Evolutionary conservation across 2,329 filamentous ascomycete genomes (phyloP).

Genomic region (Fusarium sp.): DNA sequence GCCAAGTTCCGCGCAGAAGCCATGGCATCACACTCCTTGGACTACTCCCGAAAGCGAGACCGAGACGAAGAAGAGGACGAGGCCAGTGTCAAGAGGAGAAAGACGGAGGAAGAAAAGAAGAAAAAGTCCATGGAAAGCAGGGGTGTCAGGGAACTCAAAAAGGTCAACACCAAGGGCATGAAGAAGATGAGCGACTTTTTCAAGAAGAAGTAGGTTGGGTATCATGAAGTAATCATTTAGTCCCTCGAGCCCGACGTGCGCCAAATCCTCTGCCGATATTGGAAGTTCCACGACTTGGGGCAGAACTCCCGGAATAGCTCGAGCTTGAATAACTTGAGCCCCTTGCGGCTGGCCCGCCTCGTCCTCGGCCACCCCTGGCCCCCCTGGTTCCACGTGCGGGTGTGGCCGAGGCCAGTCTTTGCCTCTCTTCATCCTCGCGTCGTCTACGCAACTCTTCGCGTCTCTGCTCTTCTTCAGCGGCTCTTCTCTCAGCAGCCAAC

Average conservation of each 20-base stretch:
- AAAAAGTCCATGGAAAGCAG: constrained; percentile 80
- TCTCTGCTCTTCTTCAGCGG: constrained; percentile 81
- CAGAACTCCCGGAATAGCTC: constrained; percentile 44
- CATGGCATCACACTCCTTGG: constrained; percentile 73
- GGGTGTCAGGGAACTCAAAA: constrained; percentile 83
- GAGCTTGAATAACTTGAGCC: constrained; percentile 42
- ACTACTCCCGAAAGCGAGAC: constrained; percentile 77
- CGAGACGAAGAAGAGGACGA: constrained; percentile 76
- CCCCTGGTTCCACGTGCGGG: constrained; percentile 49
- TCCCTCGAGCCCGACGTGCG: constrained; percentile 49
- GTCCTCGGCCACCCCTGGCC: constrained; percentile 46
- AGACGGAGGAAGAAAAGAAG: constrained; percentile 89
- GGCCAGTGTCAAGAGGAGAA: constrained; percentile 79
- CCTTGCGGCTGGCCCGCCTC: constrained; percentile 45
- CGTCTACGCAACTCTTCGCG: constrained; percentile 76
- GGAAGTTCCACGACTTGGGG: constrained; percentile 49
- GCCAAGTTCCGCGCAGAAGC: constrained; percentile 78
- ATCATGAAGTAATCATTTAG: constrained; percentile 44
- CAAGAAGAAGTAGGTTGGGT: constrained; percentile 68
- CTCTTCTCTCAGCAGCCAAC: constrained; percentile 81
- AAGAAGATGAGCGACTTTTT: constrained; percentile 98
- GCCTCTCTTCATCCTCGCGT: constrained; percentile 67
- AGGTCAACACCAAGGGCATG: constrained; percentile 93
- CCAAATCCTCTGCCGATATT: constrained; percentile 51
- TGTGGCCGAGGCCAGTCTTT: constrained; percentile 43